These are phyloP conservation scores for Talaromyces proteolyticus DNA, from an alignment of 495 filamentous ascomycete species.

Conservation along the genomic window DNA sequence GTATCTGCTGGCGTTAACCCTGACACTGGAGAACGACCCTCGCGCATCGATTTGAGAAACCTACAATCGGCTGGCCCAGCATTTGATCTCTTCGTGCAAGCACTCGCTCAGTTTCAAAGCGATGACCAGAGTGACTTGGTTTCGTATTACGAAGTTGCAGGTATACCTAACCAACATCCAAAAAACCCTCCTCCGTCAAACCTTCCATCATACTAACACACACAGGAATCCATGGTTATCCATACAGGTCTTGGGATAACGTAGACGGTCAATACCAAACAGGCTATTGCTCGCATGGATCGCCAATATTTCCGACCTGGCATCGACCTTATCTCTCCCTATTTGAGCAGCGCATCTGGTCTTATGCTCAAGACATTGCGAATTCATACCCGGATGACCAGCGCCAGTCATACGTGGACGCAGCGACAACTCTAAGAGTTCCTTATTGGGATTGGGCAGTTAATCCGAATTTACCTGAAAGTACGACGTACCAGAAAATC, in stretches of 20 bases:
- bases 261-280: conserved; percentile 11
- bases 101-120: conserved; percentile 16
- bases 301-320: conserved; percentile 38
- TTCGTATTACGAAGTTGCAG: conserved; percentile 20
- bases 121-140: conserved; percentile 14
- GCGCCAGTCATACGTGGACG: conserved; percentile 23
- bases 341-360: conserved; percentile 29
- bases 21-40: conserved; percentile 14
- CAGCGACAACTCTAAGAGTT: conserved; percentile 41
- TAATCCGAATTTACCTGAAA: conserved; percentile 25
- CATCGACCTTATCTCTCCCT: conserved; percentile 43
- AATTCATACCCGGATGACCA: conserved; percentile 14
- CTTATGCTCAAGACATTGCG: conserved; percentile 21
- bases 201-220: background rate
- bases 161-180: conserved; percentile 3
- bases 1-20: conserved; percentile 13
- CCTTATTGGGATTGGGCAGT: conserved; percentile 56
- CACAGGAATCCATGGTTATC: conserved; percentile 23
- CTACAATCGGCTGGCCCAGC: conserved; percentile 17
- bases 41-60: conserved; percentile 15
- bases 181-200: background rate
- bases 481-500: conserved; percentile 25
- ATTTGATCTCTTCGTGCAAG: conserved; percentile 26
- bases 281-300: conserved; percentile 22
- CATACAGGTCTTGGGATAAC: conserved; percentile 22